Percentiles rank a stretch among this genome's conserved stretches.
phyloP scores from a whole-genome alignment of 1,284 basidiomycete species.

The Ganoderma multipileum region DNA sequence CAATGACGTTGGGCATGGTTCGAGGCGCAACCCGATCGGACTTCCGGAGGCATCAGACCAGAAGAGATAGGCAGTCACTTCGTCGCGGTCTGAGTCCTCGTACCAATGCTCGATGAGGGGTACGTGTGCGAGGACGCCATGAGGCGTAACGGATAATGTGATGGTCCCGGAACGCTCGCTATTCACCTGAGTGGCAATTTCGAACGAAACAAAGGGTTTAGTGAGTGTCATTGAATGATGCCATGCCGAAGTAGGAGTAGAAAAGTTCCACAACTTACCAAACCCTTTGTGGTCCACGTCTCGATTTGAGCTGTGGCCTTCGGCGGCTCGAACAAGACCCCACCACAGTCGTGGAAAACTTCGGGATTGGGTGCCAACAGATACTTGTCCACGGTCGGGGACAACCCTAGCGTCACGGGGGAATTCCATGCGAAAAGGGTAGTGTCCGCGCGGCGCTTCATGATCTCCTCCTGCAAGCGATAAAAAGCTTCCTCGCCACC shows the following conservation, averaged over 20 bases:
- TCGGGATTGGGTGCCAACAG: neutral
- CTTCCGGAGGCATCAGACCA: neutral
- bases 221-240: neutral
- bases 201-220: too few species aligned
- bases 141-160: neutral
- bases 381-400: neutral
- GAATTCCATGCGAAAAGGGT: neutral
- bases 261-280: neutral
- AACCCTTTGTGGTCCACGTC: neutral
- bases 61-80: neutral
- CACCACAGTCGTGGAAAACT: neutral
- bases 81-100: neutral
- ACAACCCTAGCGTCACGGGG: neutral
- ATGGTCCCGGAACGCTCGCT: neutral
- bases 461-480: conserved; percentile 3
- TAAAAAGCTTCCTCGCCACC: neutral
- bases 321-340: neutral
- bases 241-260: too few species aligned
- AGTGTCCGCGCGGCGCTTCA: neutral
- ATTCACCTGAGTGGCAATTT: neutral
- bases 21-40: neutral
- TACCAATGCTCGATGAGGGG: neutral
- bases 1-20: neutral
- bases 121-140: neutral
- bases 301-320: neutral